Conservation (phyloP, 108 stramenopile species). For the Skeletonema tropicum region DNA sequence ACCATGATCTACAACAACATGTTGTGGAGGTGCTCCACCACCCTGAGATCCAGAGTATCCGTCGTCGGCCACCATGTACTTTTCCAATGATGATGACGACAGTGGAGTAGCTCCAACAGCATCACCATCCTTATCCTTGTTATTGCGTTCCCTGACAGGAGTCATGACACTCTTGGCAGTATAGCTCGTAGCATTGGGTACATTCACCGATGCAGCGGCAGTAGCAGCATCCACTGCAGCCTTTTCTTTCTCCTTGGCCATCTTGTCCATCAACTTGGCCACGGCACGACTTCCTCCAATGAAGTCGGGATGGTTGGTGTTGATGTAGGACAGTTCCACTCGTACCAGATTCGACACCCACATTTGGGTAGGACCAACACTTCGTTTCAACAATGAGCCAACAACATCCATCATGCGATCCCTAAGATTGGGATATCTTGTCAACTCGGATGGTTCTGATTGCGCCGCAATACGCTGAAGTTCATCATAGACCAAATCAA, state of each 20-base stretch:
- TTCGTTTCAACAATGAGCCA: conserved; percentile 65
- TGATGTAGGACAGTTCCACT: conserved; percentile 96
- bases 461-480: conserved; percentile 91
- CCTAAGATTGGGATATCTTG: conserved; percentile 88
- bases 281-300: conserved; percentile 94
- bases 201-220: conserved; percentile 21
- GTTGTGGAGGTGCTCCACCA: conserved; percentile 54
- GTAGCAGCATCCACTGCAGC: conserved; percentile 31
- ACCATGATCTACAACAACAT: conserved; percentile 36
- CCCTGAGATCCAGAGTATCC: conserved; percentile 45
- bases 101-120: conserved; percentile 53
- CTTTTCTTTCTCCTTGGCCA: conserved; percentile 67
- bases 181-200: neutral
- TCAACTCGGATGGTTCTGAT: conserved; percentile 87
- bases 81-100: conserved; percentile 53
- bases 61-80: conserved; percentile 55
- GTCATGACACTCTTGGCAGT: conserved; percentile 30
- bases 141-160: conserved; percentile 22
- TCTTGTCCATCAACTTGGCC: conserved; percentile 81
- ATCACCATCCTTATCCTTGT: conserved; percentile 11
- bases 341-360: conserved; percentile 96
- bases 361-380: conserved; percentile 87
- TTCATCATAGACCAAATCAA: conserved; percentile 96
- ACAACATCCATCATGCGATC: conserved; percentile 94
- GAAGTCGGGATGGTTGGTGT: conserved; percentile 99